Evolutionary conservation across 2,329 filamentous ascomycete genomes (phyloP), one percentile per base, ranked within the genome.

Genomic region (Exserohilum turcica): DNA sequence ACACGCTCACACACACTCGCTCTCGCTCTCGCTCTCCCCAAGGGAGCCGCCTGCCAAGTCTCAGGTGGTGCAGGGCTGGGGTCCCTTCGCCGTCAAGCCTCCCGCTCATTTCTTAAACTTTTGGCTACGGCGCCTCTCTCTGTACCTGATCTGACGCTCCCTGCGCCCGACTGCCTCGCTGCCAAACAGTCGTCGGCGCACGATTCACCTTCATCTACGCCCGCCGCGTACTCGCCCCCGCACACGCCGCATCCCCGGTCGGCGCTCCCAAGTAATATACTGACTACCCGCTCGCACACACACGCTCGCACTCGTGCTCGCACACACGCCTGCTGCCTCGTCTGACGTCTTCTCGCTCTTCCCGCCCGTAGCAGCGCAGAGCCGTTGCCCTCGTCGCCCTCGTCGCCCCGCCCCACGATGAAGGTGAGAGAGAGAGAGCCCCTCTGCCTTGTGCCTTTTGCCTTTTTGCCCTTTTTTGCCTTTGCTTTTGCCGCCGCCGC

Each of bases 231-330:
- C 39, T 54, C 47, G 40, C 52, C 51, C 47, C 40, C 45, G 47
- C 52, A 51, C 46, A 54, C 52, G 47, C 52, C 52, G 46, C 52
- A 42, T 51, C 43, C 47, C 52, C 52, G 31, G 31, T 36, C 52
- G 40, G 40, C 40, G 42, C 46, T 51, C 46, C 45, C 27, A 46
- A 36, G n/a, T n/a, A n/a, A n/a, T n/a, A n/a, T 36, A 45, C 27
- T 15, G n/a, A 39, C 8, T n/a, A 29, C 8, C 39, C 51, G 29
- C 27, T 32, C 31, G 39, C 29, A 16, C 37, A 21, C 33, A 21
- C 32, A 37, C 39, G 18, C 9, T 13, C 31, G 33, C 31, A 21
- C 35, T 36, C 43, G 35, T 40, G 49, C 21, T 7, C 21, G 21
- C 21, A n/a, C n/a, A n/a, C n/a, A 29, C 43, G 37, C 52, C 50